Evolutionary conservation across 768 basidiomycete species (phyloP), one percentile per base, ranked within the genome.

Genomic region (Tricholoma flavovirens): DNA sequence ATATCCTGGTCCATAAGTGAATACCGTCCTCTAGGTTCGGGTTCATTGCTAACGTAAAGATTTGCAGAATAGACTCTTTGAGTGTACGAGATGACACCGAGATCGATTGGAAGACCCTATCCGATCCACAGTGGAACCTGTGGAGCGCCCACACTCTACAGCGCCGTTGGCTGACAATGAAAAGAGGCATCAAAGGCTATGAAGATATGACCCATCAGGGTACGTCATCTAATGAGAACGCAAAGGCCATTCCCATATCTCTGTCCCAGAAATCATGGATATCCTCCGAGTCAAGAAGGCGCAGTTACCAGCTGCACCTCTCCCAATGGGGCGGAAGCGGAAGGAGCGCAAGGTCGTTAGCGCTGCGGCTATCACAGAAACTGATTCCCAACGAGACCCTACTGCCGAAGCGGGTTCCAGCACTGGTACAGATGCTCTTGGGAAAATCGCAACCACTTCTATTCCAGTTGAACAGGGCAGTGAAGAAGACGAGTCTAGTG

Each of bases 101-200:
- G 64, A 87, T 93, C 46, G 86, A 90, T 62, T 93, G 90, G 91
- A 90, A 89, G 64, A 77, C 78, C 15, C 73, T 93, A 10, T 73
- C 82, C 1, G 90, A 93, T 66, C 65, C 81, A 14, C 76, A 85
- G 56, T 92, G 90, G 90, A 90, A 92, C 62, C 66, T 90, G 8
- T 92, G 88, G 88, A 92, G 90, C 67, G 82, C 88, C 0, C 90
- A 93, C 64, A 76, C 80, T 12, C 73, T 93, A 33, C 90, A 91
- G 61, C 79, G 88, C 36, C 84, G 88, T 49, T 93, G 90, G 90
- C 66, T 84, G 48, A 86, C 86, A 1, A 82, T 92, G 83, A 92
- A 92, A 64, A 77, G 79, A 55, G 73, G 86, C 53, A 79, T 92
- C 56, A 88, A 87, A 66, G 88, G 87, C 17, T 79, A 81, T 60